These are phyloP conservation scores for Paracoccidioides brasiliensis DNA, from an alignment of 2,329 filamentous ascomycete species.

Conservation along the genomic window DNA sequence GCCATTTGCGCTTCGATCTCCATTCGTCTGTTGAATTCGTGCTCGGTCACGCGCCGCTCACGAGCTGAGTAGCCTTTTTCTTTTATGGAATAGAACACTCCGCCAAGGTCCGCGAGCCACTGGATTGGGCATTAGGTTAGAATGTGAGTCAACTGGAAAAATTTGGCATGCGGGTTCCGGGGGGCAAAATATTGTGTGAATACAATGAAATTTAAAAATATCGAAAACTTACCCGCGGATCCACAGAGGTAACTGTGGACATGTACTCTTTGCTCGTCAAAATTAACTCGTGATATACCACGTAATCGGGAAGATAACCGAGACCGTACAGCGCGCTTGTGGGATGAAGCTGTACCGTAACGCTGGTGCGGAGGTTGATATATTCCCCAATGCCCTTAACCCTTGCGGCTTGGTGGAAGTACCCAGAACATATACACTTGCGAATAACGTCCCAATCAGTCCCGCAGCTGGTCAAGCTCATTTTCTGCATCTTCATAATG, in stretches of 20 bases:
- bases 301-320: slow-evolving; percentile 89
- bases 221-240: slow-evolving; percentile 52
- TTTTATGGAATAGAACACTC: slow-evolving; percentile 94
- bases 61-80: slow-evolving; percentile 89
- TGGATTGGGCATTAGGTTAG: slow-evolving; percentile 7
- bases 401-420: slow-evolving; percentile 94
- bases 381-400: slow-evolving; percentile 96
- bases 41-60: slow-evolving; percentile 76
- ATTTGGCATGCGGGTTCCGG: too few relatives aligned
- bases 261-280: slow-evolving; percentile 97
- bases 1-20: slow-evolving; percentile 91
- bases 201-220: not conserved
- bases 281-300: slow-evolving; percentile 96
- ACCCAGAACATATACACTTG: slow-evolving; percentile 93
- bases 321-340: slow-evolving; percentile 86
- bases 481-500: slow-evolving; percentile 88
- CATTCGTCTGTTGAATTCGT: slow-evolving; percentile 83
- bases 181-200: too few relatives aligned
- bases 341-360: slow-evolving; percentile 87
- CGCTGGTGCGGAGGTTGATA: slow-evolving; percentile 86
- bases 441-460: slow-evolving; percentile 95
- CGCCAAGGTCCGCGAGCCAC: slow-evolving; percentile 92
- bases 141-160: too few relatives aligned
- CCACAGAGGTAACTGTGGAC: slow-evolving; percentile 89
- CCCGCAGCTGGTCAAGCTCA: slow-evolving; percentile 74